phyloP scores from a whole-genome alignment of 139 green algal genomes.

The Nannochloris sp. region DNA sequence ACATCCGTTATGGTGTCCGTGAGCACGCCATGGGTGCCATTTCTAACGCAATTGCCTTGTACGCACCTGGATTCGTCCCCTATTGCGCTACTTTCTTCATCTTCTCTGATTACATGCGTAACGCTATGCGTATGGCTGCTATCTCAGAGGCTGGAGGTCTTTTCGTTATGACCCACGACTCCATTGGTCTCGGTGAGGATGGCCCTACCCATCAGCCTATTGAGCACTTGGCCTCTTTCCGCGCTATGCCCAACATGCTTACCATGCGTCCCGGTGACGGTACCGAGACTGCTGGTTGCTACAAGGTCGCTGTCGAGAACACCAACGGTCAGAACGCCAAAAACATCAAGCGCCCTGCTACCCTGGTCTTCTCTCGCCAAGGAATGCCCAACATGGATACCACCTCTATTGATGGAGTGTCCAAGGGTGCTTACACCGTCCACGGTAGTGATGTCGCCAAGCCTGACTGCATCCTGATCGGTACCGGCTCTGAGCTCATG shows the following conservation, averaged over 20 bases:
- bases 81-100: slow-evolving; percentile 99
- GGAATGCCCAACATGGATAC: slow-evolving; percentile 88
- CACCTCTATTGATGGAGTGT: slow-evolving; percentile 66
- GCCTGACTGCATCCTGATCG: slow-evolving; percentile 92
- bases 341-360: slow-evolving; percentile 63
- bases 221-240: slow-evolving; percentile 97
- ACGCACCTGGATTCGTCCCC: slow-evolving; percentile 85
- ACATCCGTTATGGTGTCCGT: slow-evolving; percentile 96
- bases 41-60: slow-evolving; percentile 87
- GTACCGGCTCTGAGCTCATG: slow-evolving; percentile 85
- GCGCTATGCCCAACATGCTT: slow-evolving; percentile 97
- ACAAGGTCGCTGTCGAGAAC: slow-evolving; percentile 77
- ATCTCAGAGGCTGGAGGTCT: slow-evolving; percentile 83
- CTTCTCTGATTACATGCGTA: slow-evolving; percentile 99
- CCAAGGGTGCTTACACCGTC: slow-evolving; percentile 91
- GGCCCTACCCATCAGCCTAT: slow-evolving; percentile 98
- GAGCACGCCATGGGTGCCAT: slow-evolving; percentile 99
- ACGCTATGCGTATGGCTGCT: slow-evolving; percentile 90
- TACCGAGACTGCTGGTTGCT: slow-evolving; percentile 91
- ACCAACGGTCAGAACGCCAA: slow-evolving; percentile 33
- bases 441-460: slow-evolving; percentile 36
- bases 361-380: slow-evolving; percentile 92
- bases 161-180: slow-evolving; percentile 99
- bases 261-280: slow-evolving; percentile 90
- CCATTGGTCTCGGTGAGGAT: slow-evolving; percentile 98